Base-by-base conservation (phyloP, 495 filamentous ascomycete genomes). In the Extremus antarcticus region DNA sequence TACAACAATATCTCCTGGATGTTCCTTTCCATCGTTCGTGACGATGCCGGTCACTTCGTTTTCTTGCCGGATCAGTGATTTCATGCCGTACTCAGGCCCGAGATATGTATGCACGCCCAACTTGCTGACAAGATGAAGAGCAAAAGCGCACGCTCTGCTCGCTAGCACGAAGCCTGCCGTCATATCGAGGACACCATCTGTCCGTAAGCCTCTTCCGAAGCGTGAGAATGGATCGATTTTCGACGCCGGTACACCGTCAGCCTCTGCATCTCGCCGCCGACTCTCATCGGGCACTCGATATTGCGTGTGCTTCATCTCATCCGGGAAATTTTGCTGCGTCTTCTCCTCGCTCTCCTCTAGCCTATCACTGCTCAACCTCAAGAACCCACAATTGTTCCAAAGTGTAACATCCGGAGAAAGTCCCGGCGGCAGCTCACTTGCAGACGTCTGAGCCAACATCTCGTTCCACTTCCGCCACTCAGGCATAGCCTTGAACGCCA, bases 1-100 rank as follows among this genome's bases (percentile, higher is more conserved):
- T 50, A 78, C 72, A 3, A 67, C 67, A 24, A 74, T 54, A 16
- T 61, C 62, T 0, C 67, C 70, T 2, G 64, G 53, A 52, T 77
- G 68, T 50, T 68, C 63, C 4, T 57, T 63, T 7, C 73, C 71
- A 47, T 67, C 65, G 48, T 59, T 62, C 2, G 71, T 73, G 43
- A 68, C 63, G 48, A 73, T 59, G 10, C 70, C 69, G 19, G 65
- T 68, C 53, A 62, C 40, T 23, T 25, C 50, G 4, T 49, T 48
- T 15, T 9, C 50, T 11, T 22, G 2, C 9, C 46, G 25, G 0
- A 47, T 23, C 7, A 56, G 32, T 8, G 25, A 25, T 15, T 56
- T 25, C 32, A 51, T 16, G 1, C 41, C 47, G 21, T 51, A n/a
- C 17, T 50, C 32, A 8, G 47, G 25, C 16, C 38, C 25, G 1